Evolutionary conservation across 495 filamentous ascomycete genomes (phyloP), one percentile per base, ranked within the genome.

Genomic region (Trichodelitschia bisporula): DNA sequence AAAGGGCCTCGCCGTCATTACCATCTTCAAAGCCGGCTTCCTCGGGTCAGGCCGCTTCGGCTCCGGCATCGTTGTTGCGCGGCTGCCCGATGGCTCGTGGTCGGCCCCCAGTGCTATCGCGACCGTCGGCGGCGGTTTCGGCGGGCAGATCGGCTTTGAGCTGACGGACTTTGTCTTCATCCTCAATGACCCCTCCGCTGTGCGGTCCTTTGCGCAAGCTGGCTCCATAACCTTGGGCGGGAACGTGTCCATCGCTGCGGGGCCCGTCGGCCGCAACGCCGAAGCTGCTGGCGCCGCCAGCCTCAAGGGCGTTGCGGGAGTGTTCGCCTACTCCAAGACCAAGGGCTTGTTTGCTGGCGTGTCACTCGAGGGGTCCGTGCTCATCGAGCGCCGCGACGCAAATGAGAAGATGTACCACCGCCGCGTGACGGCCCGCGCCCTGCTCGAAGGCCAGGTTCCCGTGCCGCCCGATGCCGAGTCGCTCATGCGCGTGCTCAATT

Each of bases 141-240:
- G 86, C 41, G 84, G 86, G 14, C 86, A 97, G 49, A 90, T 97
- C 45, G 86, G 86, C 18, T 84, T 91, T 56, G 86, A 97, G 51
- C 56, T 97, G 36, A 95, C 89, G 25, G 86, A 97, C 47, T 95
- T 97, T 48, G 89, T 97, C 42, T 95, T 97, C 58, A 92, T 95
- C 36, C 69, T 97, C 29, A 97, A 97, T 51, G 86, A 97, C 46
- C 62, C 71, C 24, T 67, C 63, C 24, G 86, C 86, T 15, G 86
- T 97, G 24, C 77, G 76, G 47, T 86, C 86, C 20, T 95, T 95
- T 51, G 83, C 86, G 2, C 84, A 95, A 50, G 63, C 70, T 31
- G 86, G 89, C 11, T 79, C 70, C 12, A 53, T 97, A 23, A 93
- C 86, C 30, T 61, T 97, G 13, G 86, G 86, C 39, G 86, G 89